A percentile compares a stretch with the other conserved stretches of the same genome.
phyloP scores from a whole-genome alignment of 148 eudicot species.

The Pharnaceum exiguum region DNA sequence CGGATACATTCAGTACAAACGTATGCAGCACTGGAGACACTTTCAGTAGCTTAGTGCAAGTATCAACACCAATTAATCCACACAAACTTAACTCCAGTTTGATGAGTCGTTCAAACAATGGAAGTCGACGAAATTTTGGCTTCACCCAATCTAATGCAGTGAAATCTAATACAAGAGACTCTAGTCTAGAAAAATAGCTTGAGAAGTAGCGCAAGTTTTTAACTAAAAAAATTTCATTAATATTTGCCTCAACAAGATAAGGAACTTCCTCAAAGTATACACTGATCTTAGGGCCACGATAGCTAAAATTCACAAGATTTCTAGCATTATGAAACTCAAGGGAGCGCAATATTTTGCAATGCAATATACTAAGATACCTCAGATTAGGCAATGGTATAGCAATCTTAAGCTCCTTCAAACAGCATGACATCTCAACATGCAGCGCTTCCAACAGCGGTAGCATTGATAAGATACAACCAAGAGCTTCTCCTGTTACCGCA shows the following conservation, averaged over 20 bases:
- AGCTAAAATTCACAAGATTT: slow-evolving; percentile 4
- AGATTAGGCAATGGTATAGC: background rate
- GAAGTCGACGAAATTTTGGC: too few species aligned
- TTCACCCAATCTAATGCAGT: too few species aligned
- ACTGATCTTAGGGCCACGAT: background rate
- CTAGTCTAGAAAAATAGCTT: slow-evolving; percentile 2
- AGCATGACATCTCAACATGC: background rate
- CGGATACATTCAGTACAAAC: too few species aligned
- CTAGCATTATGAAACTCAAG: slow-evolving; percentile 9
- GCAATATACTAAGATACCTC: background rate
- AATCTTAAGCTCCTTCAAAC: slow-evolving; percentile 1
- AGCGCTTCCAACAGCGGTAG: background rate
- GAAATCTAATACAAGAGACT: too few species aligned
- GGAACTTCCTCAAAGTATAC: slow-evolving; percentile 5
- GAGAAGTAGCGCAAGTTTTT: background rate
- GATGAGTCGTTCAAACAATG: too few species aligned
- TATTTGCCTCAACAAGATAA: slow-evolving; percentile 1
- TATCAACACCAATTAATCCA: too few species aligned
- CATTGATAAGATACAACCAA: background rate
- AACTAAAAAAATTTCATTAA: background rate
- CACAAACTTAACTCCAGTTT: too few species aligned
- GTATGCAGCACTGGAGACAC: too few species aligned
- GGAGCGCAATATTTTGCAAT: background rate
- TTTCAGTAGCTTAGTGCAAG: too few species aligned
- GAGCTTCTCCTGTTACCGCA: background rate